A percentile compares a stretch with the other conserved stretches of the same genome.
Evolutionary conservation across 108 stramenopile species (phyloP).

Genomic region (Chaetoceros muelleri): DNA sequence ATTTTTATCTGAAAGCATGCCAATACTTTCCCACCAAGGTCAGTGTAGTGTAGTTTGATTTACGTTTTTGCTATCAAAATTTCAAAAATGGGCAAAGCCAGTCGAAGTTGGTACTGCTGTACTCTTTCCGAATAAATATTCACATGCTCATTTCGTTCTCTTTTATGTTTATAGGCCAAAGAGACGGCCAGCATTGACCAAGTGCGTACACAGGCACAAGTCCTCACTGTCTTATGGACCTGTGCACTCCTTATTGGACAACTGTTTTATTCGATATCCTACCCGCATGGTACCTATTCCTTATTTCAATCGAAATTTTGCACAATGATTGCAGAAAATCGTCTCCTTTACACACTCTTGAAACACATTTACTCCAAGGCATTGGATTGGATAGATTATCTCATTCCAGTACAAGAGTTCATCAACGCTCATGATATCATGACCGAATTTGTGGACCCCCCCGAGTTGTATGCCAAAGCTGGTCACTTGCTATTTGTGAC

Average conservation of each 20-base stretch:
- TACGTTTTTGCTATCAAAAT: neutral
- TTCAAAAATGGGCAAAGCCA: neutral
- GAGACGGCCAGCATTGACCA: too few relatives aligned
- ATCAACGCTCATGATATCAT: slow-evolving; percentile 46
- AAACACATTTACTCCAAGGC: neutral
- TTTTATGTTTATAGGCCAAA: too few relatives aligned
- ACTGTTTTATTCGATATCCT: slow-evolving; percentile 1
- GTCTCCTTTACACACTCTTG: neutral
- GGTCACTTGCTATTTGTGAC: slow-evolving; percentile 70
- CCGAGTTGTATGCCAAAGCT: slow-evolving; percentile 7
- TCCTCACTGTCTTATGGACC: slow-evolving; percentile 6
- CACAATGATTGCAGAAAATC: neutral
- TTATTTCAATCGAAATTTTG: too few relatives aligned
- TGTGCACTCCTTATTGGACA: slow-evolving; percentile 14
- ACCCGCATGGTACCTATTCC: slow-evolving; percentile 1
- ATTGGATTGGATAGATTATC: slow-evolving; percentile 18
- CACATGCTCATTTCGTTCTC: too few relatives aligned
- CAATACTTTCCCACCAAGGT: neutral
- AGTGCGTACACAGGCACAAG: neutral
- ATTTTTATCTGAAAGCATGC: neutral
- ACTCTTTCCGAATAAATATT: too few relatives aligned
- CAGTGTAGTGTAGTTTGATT: neutral
- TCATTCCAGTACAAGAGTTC: slow-evolving; percentile 64
- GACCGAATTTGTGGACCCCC: slow-evolving; percentile 23
- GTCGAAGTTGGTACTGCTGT: too few relatives aligned